Evolutionary conservation across 106 monocot genomes (phyloP), one percentile per base, ranked within the genome.

Genomic region (Acorus calamus): DNA sequence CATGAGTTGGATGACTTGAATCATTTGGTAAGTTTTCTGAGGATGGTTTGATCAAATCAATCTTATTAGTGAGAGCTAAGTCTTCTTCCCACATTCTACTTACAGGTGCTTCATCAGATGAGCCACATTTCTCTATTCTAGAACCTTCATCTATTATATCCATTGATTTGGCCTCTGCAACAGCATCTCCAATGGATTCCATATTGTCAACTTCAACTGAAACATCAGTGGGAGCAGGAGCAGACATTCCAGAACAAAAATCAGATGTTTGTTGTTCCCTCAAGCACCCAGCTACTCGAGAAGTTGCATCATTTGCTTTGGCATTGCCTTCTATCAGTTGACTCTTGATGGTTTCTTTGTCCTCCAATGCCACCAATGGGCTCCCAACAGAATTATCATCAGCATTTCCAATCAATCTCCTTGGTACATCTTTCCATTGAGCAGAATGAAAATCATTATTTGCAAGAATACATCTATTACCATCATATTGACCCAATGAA

Each of bases 131-230:
- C 51, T 81, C 86, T 74, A 77, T 69, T 44, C 64, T 64, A 44
- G 91, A 91, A 58, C 69, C 91, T 77, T 83, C 91, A 79, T 86
- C 83, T 60, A 62, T 44, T 11, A 66, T 56, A 67, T 69, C 53
- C 6, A 65, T 8, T 11, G 44, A 53, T 59, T 60, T 71, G 8
- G 50, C 44, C 61, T 49, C 46, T n/a, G 66, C 8, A 60, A 13
- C 14, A 51, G 72, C 71, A 55, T 14, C 44, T 45, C 47, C 3
- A 53, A 2, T 65, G 52, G 69, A 72, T 57, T 52, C 50, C 11
- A 55, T 6, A 56, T 80, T 76, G 53, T 83, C 83, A 8, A 56
- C 44, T 71, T 86, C 78, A 74, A 66, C 67, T 52, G 81, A 80
- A 66, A 77, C 41, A 51, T 83, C 78, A 72, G 90, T 83, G 52